Percentiles rank a stretch among this genome's conserved stretches.
These are phyloP conservation scores for Atkinsonella hypoxylon DNA, from an alignment of 2,329 filamentous ascomycete genomes.

Conservation along the genomic window DNA sequence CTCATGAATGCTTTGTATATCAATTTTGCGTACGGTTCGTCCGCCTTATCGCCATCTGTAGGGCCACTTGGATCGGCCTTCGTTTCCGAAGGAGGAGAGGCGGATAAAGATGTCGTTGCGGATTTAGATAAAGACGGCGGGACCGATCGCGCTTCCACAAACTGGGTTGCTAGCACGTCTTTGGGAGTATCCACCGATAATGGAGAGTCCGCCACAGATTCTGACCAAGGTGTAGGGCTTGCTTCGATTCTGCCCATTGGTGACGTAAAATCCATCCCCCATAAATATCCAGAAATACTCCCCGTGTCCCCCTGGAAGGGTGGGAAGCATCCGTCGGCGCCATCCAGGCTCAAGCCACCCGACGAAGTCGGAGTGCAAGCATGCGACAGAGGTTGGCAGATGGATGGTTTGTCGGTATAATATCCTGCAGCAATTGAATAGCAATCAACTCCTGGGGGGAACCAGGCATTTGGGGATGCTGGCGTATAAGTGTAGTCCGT, in stretches of 20 bases:
- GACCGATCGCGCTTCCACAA: neutral
- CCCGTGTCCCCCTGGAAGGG: neutral
- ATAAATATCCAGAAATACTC: neutral
- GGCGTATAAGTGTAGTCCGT: neutral
- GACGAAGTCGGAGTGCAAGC: neutral
- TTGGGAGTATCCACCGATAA: slow-evolving; percentile 6
- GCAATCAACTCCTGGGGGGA: neutral
- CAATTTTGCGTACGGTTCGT: slow-evolving; percentile 69
- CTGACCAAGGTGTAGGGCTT: slow-evolving; percentile 4
- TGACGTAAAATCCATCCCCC: neutral
- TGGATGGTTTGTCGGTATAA: neutral
- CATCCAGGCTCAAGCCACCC: neutral
- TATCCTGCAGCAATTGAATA: neutral
- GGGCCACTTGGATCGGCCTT: slow-evolving; percentile 11
- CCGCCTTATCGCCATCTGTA: slow-evolving; percentile 18
- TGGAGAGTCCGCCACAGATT: slow-evolving; percentile 5
- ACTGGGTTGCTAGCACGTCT: neutral
- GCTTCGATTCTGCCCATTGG: slow-evolving; percentile 8
- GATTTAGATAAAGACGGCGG: neutral
- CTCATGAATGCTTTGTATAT: slow-evolving; percentile 67
- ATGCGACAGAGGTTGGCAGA: neutral
- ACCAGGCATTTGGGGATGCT: slow-evolving; percentile 1
- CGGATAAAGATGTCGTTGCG: slow-evolving; percentile 7
- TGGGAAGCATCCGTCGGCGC: neutral
- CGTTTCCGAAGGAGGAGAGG: slow-evolving; percentile 15